phyloP scores from a whole-genome alignment of 371 early-diverging fungal genomes.

The Apophysomyces sp. region DNA sequence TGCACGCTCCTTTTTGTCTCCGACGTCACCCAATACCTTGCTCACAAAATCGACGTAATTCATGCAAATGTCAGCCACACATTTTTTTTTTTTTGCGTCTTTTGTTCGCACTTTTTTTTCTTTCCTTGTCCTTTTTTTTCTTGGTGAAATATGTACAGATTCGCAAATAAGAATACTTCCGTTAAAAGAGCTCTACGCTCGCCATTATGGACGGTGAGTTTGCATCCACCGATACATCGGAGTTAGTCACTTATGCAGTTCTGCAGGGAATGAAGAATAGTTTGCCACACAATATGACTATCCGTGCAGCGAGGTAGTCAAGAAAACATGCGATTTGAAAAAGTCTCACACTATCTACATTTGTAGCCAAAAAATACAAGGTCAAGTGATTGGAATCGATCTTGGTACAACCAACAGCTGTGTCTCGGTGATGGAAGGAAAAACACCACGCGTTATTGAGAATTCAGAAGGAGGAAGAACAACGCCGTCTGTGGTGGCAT shows the following conservation, averaged over 20 bases:
- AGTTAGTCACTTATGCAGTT: background rate
- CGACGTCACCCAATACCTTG: too few relatives aligned
- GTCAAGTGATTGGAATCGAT: slow-evolving; percentile 96
- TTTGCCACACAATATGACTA: slow-evolving; percentile 9
- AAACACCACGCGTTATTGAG: slow-evolving; percentile 90
- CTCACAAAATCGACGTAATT: background rate
- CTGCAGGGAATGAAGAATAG: background rate
- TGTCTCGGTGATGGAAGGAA: slow-evolving; percentile 94
- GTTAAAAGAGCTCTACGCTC: slow-evolving; percentile 12
- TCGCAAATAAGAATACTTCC: slow-evolving; percentile 21
- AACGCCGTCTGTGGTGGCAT: slow-evolving; percentile 94
- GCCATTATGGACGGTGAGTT: slow-evolving; percentile 14
- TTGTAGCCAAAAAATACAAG: slow-evolving; percentile 77
- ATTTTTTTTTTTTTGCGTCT: slow-evolving; percentile 1
- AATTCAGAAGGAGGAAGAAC: slow-evolving; percentile 93
- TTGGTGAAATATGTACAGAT: slow-evolving; percentile 36
- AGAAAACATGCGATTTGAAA: background rate
- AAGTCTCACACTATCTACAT: background rate
- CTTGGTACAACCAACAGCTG: slow-evolving; percentile 99
- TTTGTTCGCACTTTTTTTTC: background rate
- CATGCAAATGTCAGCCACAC: background rate
- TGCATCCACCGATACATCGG: background rate
- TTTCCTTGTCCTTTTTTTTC: slow-evolving; percentile 6
- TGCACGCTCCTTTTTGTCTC: too few relatives aligned
- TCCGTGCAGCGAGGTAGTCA: slow-evolving; percentile 19